Evolutionary conservation across 768 basidiomycete species (phyloP).

Genomic region (Trametes meyenii): DNA sequence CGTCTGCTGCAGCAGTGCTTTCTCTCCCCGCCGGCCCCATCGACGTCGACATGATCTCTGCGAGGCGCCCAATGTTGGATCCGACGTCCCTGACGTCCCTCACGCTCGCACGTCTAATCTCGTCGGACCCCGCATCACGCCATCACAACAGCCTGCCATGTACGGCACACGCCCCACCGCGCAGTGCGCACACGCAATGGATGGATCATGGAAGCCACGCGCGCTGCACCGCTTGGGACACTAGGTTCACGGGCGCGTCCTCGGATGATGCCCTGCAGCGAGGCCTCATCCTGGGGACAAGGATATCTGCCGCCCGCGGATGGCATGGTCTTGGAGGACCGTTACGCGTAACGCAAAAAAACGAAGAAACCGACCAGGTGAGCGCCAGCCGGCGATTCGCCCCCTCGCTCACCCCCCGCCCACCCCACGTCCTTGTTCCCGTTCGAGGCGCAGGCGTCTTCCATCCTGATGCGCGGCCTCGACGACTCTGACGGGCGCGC

Average conservation of each 20-base stretch:
- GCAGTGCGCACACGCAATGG: neutral
- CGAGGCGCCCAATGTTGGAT: too few species aligned
- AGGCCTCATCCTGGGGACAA: too few species aligned
- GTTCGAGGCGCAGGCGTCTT: neutral
- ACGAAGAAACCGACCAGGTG: neutral
- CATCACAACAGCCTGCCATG: neutral
- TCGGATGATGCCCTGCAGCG: neutral
- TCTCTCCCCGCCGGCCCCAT: too few species aligned
- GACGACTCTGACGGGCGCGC: conserved; percentile 10
- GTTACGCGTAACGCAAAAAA: too few species aligned
- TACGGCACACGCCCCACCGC: neutral
- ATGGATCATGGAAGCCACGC: conserved; percentile 10
- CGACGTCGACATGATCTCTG: too few species aligned
- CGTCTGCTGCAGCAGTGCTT: too few species aligned
- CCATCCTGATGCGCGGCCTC: neutral
- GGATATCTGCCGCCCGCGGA: too few species aligned
- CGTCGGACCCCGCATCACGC: neutral
- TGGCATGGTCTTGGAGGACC: too few species aligned
- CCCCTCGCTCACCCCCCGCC: neutral
- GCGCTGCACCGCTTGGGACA: conserved; percentile 20
- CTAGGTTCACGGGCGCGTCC: conserved; percentile 8
- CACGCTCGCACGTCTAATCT: neutral
- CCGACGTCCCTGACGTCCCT: too few species aligned
- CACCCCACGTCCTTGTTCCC: neutral
- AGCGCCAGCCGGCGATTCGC: neutral